These are phyloP conservation scores for Wickerhamomyces sp. DNA, from an alignment of 1,139 yeast genomes.

Conservation along the genomic window DNA sequence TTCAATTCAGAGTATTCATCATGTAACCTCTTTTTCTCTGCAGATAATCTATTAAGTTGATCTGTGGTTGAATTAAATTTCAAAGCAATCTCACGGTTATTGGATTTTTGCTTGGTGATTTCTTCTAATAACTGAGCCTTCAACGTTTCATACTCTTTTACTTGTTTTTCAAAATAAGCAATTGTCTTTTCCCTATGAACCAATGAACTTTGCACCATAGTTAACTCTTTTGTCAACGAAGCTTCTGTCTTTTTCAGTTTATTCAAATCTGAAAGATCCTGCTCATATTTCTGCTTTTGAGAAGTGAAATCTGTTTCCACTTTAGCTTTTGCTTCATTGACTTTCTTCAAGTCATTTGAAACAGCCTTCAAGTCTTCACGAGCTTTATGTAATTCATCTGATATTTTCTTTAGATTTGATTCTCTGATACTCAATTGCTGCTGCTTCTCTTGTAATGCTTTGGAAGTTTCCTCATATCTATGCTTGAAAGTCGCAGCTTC, in stretches of 20 bases:
- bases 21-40: conserved; percentile 35
- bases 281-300: conserved; percentile 22
- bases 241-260: conserved; percentile 27
- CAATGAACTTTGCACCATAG: conserved; percentile 21
- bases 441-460: not conserved
- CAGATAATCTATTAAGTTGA: conserved; percentile 28
- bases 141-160: conserved; percentile 30
- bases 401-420: not conserved
- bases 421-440: not conserved
- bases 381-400: conserved; percentile 9
- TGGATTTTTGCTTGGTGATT: conserved; percentile 24
- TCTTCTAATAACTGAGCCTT: conserved; percentile 23
- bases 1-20: conserved; percentile 40
- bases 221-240: conserved; percentile 21
- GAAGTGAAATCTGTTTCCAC: conserved; percentile 28
- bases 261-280: conserved; percentile 30
- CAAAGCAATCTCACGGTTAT: conserved; percentile 22
- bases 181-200: conserved; percentile 48
- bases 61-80: conserved; percentile 12
- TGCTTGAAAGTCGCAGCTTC: conserved; percentile 5
- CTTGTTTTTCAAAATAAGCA: conserved; percentile 40
- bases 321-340: conserved; percentile 26
- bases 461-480: conserved; percentile 10
- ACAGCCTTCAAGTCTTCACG: conserved; percentile 11
- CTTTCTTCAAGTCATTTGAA: conserved; percentile 12